Evolutionary conservation across 106 monocot species (phyloP).

Genomic region (Phalaenopsis equestris): DNA sequence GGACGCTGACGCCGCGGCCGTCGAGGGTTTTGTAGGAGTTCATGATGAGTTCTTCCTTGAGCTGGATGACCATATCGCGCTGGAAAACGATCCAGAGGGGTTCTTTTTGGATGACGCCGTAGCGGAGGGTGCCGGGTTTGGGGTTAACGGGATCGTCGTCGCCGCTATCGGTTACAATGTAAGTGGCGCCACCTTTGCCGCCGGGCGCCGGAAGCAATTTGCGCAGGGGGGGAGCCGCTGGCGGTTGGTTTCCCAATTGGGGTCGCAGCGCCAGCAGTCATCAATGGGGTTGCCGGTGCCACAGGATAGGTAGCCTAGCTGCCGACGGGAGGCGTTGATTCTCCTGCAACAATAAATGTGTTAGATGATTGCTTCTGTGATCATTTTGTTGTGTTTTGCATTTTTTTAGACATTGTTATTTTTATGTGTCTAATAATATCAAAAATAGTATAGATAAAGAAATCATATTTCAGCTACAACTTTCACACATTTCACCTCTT

Average conservation of each 20-base stretch:
- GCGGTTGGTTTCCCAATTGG: conserved; percentile 15
- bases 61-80: conserved; percentile 16
- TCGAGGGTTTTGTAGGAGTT: conserved; percentile 18
- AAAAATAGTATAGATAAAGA: too few relatives aligned
- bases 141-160: conserved; percentile 21
- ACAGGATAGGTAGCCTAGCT: conserved; percentile 2
- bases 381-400: too few relatives aligned
- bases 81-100: conserved; percentile 17
- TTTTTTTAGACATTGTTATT: too few relatives aligned
- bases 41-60: conserved; percentile 18
- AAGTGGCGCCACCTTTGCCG: conserved; percentile 5
- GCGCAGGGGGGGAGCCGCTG: conserved; percentile 18
- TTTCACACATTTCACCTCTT: too few relatives aligned
- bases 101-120: conserved; percentile 15
- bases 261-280: conserved; percentile 22
- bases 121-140: conserved; percentile 15
- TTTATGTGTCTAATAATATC: too few relatives aligned
- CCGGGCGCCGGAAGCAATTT: conserved; percentile 16
- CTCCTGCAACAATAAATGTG: not conserved
- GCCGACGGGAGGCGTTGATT: conserved; percentile 6
- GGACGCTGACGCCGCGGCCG: conserved; percentile 16
- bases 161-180: conserved; percentile 11
- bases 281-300: conserved; percentile 19
- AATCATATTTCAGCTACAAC: too few relatives aligned
- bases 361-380: too few relatives aligned